Percentiles rank a stretch among this genome's conserved stretches.
These are phyloP conservation scores for Candida oleophila DNA, from an alignment of 805 yeast species.

Conservation along the genomic window DNA sequence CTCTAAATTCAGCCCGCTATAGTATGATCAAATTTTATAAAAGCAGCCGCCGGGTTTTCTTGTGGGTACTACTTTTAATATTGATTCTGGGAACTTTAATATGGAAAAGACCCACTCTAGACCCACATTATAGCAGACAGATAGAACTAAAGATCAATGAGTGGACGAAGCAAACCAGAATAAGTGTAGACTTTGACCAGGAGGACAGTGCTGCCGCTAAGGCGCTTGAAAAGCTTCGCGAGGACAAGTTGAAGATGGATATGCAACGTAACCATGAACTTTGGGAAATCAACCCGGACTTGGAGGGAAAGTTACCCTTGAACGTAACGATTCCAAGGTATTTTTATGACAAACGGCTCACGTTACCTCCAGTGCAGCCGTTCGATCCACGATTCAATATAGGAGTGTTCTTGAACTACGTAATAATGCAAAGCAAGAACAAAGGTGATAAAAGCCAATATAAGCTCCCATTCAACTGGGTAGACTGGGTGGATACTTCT, in stretches of 20 bases:
- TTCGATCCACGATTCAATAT: conserved; percentile 60
- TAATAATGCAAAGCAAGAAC: conserved; percentile 14
- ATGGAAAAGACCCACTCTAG: background rate
- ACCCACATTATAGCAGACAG: background rate
- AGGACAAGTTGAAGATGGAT: conserved; percentile 12
- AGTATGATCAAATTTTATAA: too few species aligned
- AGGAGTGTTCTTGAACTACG: conserved; percentile 44
- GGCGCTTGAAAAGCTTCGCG: background rate
- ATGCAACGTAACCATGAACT: conserved; percentile 14
- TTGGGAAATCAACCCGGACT: conserved; percentile 20
- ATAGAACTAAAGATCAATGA: background rate
- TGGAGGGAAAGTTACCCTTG: conserved; percentile 11
- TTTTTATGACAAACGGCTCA: background rate
- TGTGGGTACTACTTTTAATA: too few species aligned
- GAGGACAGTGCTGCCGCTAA: background rate
- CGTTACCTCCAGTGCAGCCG: conserved; percentile 15
- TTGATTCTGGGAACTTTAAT: too few species aligned
- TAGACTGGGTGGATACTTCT: conserved; percentile 56
- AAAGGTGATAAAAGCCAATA: background rate
- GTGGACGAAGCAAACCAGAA: background rate
- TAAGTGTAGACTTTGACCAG: background rate
- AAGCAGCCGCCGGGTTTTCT: too few species aligned
- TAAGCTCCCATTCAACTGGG: conserved; percentile 50
- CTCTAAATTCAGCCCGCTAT: too few species aligned
- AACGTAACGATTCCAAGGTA: conserved; percentile 15